Base-by-base conservation (phyloP, 2,329 filamentous ascomycete genomes). In the Fusarium bactridioides region DNA sequence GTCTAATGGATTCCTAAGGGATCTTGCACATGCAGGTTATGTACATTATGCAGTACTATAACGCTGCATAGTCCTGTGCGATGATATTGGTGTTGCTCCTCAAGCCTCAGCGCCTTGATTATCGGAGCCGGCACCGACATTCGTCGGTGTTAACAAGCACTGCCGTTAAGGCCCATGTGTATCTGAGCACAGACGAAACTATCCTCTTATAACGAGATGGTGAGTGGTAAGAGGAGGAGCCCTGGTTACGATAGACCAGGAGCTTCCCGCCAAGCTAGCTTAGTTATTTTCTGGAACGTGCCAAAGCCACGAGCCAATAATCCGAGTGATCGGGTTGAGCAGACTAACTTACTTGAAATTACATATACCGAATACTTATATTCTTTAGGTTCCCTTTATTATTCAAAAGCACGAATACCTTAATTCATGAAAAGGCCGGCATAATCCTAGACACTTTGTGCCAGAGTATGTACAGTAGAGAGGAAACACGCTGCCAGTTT, bases 81-180 rank as follows among this genome's bases (percentile, higher is more conserved):
- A 64, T 72, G 70, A 74, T 74, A 70, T 72, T 38, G 72, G 45
- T 64, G 56, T 70, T 64, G 62, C 58, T 65, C 45, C 61, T 73
- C 62, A 67, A 69, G 53, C 59, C 64, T 63, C 54, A 51, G 54
- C 43, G 16, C 38, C 47, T 33, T 62, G 19, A 57, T 38, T 55
- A 58, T 61, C 35, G 50, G 38, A 63, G 45, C 55, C 40, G 41
- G 59, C 50, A 61, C 64, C 64, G 51, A 70, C 47, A 44, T 67
- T 55, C 25, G 38, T 59, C 63, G 60, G 60, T 44, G 48, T 51
- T 40, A 37, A 25, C n/a, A 37, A 47, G 69, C 45, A 47, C 57
- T 53, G 27, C 63, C 33, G 37, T 50, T 41, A 51, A 53, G 48
- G 29, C n/a, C 44, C 54, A 38, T 27, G 33, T 57, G 31, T 47